phyloP scores from a whole-genome alignment of 192 early-diverging fungal genomes.

The Powellomyces hirtus region DNA sequence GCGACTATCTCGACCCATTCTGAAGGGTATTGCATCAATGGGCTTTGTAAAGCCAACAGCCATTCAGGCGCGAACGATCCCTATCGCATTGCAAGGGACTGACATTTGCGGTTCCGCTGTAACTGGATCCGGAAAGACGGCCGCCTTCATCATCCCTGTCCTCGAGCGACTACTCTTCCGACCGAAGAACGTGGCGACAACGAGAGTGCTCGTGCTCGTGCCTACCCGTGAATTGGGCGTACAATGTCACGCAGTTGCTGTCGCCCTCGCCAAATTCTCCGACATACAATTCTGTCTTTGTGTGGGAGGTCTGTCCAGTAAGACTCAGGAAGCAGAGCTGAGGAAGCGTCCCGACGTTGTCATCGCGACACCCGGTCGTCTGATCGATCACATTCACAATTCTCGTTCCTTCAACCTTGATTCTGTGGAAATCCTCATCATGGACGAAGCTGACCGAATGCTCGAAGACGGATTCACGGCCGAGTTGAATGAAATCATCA shows the following conservation, averaged over 20 bases:
- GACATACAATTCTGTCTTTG: slow-evolving; percentile 85
- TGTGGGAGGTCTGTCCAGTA: slow-evolving; percentile 85
- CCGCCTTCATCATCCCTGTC: slow-evolving; percentile 93
- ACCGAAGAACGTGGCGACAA: slow-evolving; percentile 72
- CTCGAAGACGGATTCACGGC: slow-evolving; percentile 96
- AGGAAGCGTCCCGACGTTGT: slow-evolving; percentile 84
- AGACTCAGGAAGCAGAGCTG: slow-evolving; percentile 85
- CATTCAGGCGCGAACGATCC: slow-evolving; percentile 92
- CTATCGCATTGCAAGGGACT: slow-evolving; percentile 89
- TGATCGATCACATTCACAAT: slow-evolving; percentile 97
- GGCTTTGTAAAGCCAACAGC: slow-evolving; percentile 91
- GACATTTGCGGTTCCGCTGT: slow-evolving; percentile 98
- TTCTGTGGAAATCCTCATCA: slow-evolving; percentile 89
- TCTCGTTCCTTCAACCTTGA: slow-evolving; percentile 85
- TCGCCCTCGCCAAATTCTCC: slow-evolving; percentile 80
- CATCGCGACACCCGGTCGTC: slow-evolving; percentile 96
- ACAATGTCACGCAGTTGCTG: slow-evolving; percentile 91
- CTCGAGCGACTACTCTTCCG: slow-evolving; percentile 92
- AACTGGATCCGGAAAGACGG: slow-evolving; percentile 98
- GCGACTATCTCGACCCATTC: slow-evolving; percentile 92
- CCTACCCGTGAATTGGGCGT: slow-evolving; percentile 98
- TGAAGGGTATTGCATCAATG: slow-evolving; percentile 85
- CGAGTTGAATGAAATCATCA: slow-evolving; percentile 94
- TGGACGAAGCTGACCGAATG: slow-evolving; percentile 99
- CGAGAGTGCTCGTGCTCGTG: slow-evolving; percentile 86